Evolutionary conservation across 176 grass and related monocot species (phyloP).

Genomic region (Juncus effusus): DNA sequence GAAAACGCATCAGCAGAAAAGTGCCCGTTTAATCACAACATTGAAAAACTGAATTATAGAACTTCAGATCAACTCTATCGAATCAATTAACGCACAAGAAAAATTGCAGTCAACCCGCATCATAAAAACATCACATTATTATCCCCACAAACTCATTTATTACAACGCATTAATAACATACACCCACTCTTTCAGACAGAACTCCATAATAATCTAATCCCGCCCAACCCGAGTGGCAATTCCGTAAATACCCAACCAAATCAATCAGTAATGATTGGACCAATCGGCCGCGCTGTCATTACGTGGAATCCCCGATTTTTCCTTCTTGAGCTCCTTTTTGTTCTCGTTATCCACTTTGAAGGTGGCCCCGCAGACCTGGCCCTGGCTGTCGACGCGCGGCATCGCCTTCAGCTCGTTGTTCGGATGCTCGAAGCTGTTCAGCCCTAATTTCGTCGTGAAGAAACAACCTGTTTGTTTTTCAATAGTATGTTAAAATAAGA

Average conservation of each 20-base stretch:
- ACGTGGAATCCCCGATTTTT: conserved; percentile 44
- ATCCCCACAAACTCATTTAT: conserved; percentile 9
- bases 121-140: conserved; percentile 7
- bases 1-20: no score
- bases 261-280: conserved; percentile 57
- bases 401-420: conserved; percentile 76
- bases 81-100: no score
- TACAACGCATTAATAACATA: not conserved
- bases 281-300: conserved; percentile 77
- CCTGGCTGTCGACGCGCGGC: conserved; percentile 77
- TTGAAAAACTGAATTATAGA: no score
- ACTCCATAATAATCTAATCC: no score
- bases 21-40: no score
- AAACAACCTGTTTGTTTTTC: conserved; percentile 55
- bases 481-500: no score
- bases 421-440: conserved; percentile 88
- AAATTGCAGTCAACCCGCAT: no score
- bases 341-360: conserved; percentile 77
- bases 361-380: conserved; percentile 72
- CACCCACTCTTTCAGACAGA: no score
- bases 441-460: conserved; percentile 76
- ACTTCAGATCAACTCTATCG: no score
- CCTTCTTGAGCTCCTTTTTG: conserved; percentile 56
- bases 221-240: not conserved
- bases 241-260: not conserved